Evolutionary conservation across 176 grass and related monocot genomes (phyloP).

Genomic region (Puccinellia tenuiflora): DNA sequence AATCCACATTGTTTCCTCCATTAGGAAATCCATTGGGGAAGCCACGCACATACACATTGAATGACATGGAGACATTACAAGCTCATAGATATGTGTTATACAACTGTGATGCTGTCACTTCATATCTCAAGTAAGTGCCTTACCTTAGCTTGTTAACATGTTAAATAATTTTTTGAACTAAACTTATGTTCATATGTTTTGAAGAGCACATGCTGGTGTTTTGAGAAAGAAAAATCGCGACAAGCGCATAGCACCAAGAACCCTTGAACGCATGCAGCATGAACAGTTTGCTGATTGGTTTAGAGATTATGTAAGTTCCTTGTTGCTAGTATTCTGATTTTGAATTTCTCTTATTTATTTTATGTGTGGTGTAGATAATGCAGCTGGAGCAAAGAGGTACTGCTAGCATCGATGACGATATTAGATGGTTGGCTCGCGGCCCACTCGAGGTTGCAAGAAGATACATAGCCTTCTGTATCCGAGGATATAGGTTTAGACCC

Average conservation of each 20-base stretch:
- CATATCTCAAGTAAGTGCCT: neutral
- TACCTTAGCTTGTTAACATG: neutral
- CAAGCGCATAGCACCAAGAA: neutral
- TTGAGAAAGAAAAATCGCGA: neutral
- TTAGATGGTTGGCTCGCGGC: neutral
- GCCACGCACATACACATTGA: neutral
- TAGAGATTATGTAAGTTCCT: conserved; percentile 2
- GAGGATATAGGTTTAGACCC: neutral
- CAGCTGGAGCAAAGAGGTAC: neutral
- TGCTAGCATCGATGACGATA: neutral
- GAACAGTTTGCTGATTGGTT: neutral
- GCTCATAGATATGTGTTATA: neutral
- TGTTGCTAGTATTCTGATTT: neutral
- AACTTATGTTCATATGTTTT: neutral
- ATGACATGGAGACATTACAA: neutral
- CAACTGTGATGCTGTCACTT: neutral
- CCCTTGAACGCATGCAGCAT: neutral
- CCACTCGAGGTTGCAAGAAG: neutral
- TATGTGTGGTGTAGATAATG: neutral
- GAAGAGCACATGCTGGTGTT: neutral
- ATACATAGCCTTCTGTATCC: neutral
- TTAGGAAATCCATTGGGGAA: neutral
- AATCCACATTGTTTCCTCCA: neutral
- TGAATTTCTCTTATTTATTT: neutral
- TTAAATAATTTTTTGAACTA: neutral